These are phyloP conservation scores for Peronospora destructor DNA, from an alignment of 352 stramenopile genomes.

Conservation along the genomic window DNA sequence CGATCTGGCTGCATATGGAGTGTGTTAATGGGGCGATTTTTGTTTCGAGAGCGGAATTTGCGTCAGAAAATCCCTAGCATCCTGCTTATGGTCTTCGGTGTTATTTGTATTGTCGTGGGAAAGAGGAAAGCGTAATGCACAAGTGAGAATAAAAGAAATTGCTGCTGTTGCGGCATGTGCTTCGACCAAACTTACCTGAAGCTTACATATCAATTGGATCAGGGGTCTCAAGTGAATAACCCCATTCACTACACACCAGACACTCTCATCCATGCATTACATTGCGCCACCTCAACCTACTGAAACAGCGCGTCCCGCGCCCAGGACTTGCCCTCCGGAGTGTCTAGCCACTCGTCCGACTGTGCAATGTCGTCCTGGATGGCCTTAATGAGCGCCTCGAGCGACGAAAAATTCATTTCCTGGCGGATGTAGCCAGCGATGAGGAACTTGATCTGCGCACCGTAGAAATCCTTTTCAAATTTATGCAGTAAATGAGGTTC, in stretches of 20 bases:
- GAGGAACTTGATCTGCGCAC: slow-evolving; percentile 88
- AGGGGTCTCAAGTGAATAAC: neutral
- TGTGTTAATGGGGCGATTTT: slow-evolving; percentile 58
- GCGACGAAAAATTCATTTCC: slow-evolving; percentile 91
- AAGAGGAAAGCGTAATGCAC: slow-evolving; percentile 30
- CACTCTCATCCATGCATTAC: neutral
- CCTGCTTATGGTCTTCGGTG: slow-evolving; percentile 68
- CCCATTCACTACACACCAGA: slow-evolving; percentile 4
- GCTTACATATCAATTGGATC: slow-evolving; percentile 12
- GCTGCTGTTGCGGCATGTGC: slow-evolving; percentile 2
- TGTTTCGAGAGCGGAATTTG: slow-evolving; percentile 68
- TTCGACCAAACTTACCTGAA: slow-evolving; percentile 10
- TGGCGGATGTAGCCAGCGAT: slow-evolving; percentile 90
- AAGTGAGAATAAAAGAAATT: slow-evolving; percentile 19
- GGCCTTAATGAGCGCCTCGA: slow-evolving; percentile 88
- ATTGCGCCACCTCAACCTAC: slow-evolving; percentile 12
- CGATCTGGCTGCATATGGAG: slow-evolving; percentile 81
- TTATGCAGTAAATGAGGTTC: slow-evolving; percentile 93
- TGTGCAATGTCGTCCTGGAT: slow-evolving; percentile 86
- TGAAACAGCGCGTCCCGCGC: slow-evolving; percentile 40
- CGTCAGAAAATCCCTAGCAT: slow-evolving; percentile 82
- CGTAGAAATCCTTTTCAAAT: slow-evolving; percentile 94
- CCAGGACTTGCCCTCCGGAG: slow-evolving; percentile 45
- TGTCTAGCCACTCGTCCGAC: slow-evolving; percentile 62
- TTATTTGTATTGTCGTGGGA: slow-evolving; percentile 71